Percentiles rank a stretch among this genome's conserved stretches.
Conservation (phyloP, 768 basidiomycete genomes). For the Gloeopeniophorella convolvens region DNA sequence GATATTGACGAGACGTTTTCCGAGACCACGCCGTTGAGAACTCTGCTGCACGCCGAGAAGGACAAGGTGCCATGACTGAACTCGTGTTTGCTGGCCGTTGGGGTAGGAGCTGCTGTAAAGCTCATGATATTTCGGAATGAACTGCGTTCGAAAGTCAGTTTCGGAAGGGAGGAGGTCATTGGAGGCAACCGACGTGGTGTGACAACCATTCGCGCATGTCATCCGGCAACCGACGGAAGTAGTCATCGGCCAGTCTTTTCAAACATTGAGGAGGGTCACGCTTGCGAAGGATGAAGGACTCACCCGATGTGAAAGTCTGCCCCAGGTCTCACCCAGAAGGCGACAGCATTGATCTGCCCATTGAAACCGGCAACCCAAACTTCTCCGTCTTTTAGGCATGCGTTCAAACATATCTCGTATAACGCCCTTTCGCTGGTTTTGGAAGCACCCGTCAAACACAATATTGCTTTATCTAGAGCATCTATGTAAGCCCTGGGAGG, state of each 20-base stretch:
- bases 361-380: slow-evolving; percentile 8
- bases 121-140: slow-evolving; percentile 1
- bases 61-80: neutral
- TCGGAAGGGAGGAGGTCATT: neutral
- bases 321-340: slow-evolving; percentile 13
- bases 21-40: neutral
- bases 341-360: neutral
- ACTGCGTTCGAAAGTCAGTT: neutral
- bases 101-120: neutral
- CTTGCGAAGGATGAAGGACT: neutral
- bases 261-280: neutral
- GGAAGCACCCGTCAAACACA: slow-evolving; percentile 3
- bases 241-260: neutral
- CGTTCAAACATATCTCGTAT: neutral
- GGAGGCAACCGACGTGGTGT: neutral
- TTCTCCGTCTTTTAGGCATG: slow-evolving; percentile 3
- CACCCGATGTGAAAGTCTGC: slow-evolving; percentile 1
- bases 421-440: neutral
- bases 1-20: neutral
- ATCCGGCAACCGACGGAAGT: neutral
- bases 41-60: neutral
- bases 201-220: neutral
- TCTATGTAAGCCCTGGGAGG: too few relatives aligned
- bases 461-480: slow-evolving; percentile 5
- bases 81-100: neutral